These are phyloP conservation scores for Eucalyptus regnans DNA, from an alignment of 345 rosid species.

Conservation along the genomic window DNA sequence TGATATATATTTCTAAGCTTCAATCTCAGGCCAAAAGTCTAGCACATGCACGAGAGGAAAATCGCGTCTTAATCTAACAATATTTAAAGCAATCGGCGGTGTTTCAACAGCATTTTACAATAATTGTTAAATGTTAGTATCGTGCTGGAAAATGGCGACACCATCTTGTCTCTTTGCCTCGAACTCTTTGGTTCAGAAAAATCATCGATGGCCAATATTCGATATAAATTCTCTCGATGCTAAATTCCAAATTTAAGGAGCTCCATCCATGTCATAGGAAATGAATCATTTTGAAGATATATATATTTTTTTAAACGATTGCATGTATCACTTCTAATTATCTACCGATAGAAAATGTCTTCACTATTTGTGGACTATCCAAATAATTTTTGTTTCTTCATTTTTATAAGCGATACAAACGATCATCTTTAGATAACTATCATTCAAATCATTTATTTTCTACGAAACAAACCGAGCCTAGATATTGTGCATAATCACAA, in stretches of 20 bases:
- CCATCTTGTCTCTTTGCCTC: no score
- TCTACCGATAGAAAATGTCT: accelerated
- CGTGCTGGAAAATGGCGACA: no score
- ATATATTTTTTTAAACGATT: accelerated
- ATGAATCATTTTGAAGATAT: neutral
- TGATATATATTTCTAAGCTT: neutral
- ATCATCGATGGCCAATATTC: neutral
- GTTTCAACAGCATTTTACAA: neutral
- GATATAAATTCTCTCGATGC: neutral
- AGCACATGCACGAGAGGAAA: neutral
- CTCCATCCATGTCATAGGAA: neutral
- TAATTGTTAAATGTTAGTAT: neutral
- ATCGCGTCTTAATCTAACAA: neutral
- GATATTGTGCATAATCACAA: neutral
- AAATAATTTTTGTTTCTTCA: accelerated
- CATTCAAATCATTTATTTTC: neutral
- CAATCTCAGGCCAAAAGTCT: neutral
- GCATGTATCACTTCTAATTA: accelerated
- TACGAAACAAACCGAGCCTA: accelerated
- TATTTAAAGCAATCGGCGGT: neutral
- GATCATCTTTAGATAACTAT: accelerated
- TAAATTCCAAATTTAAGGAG: neutral
- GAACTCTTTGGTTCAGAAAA: neutral
- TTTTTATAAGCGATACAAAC: accelerated
- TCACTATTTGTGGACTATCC: accelerated